Evolutionary conservation across 345 rosid species (phyloP).

Genomic region (Citrus cavaleriei): DNA sequence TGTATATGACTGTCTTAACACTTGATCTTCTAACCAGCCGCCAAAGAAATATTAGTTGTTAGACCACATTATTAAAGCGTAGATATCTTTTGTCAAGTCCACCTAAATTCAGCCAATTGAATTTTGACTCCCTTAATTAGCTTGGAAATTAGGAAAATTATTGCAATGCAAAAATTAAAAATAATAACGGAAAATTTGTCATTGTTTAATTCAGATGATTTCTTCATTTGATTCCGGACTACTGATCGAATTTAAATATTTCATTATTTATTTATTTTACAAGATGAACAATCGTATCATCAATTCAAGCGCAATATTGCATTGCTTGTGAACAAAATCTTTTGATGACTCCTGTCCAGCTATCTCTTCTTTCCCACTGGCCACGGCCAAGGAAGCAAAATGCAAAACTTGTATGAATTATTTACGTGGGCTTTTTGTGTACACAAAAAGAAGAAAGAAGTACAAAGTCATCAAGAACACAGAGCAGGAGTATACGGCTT

Average conservation of each 20-base stretch:
- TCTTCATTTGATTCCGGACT: too few species aligned
- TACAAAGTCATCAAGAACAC: constrained; percentile 24
- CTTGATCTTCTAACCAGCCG: too few species aligned
- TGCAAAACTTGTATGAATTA: too few species aligned
- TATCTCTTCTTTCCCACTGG: too few species aligned
- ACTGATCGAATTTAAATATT: too few species aligned
- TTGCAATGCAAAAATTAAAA: not conserved
- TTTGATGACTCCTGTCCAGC: not conserved
- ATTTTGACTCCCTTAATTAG: not conserved
- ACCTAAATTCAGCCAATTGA: not conserved
- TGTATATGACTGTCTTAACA: too few species aligned
- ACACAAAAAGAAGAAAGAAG: too few species aligned
- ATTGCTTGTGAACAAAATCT: not conserved
- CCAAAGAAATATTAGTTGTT: too few species aligned
- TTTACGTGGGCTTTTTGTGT: not conserved
- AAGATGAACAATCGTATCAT: not conserved
- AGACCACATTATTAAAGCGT: too few species aligned
- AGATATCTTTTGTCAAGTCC: too few species aligned
- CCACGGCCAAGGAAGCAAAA: not conserved
- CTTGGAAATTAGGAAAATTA: not conserved
- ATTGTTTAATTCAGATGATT: too few species aligned
- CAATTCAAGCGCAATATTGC: not conserved
- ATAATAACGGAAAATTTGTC: not conserved
- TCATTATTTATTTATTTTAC: too few species aligned
- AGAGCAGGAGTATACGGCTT: constrained; percentile 25